phyloP scores from a whole-genome alignment of 2,329 filamentous ascomycete species.

The Calonectria ilicicola region DNA sequence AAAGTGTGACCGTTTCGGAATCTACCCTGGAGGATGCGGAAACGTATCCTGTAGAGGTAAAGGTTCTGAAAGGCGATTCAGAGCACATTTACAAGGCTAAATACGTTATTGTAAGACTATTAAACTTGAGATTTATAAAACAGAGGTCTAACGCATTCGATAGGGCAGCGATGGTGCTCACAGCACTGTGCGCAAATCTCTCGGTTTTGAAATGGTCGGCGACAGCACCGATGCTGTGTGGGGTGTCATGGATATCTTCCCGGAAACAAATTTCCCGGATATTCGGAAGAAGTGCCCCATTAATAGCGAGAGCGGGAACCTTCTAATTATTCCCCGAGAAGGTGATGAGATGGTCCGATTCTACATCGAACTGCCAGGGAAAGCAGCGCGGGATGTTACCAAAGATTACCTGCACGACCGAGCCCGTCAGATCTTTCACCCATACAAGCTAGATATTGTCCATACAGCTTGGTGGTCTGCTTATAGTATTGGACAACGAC shows the following conservation, averaged over 20 bases:
- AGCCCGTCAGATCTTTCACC: constrained; percentile 63
- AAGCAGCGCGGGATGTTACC: constrained; percentile 59
- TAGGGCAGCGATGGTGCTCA: constrained; percentile 31
- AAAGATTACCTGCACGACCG: constrained; percentile 46
- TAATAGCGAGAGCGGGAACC: constrained; percentile 64
- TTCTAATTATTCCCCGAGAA: constrained; percentile 73
- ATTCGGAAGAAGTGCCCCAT: constrained; percentile 66
- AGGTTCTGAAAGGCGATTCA: neutral
- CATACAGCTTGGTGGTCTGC: constrained; percentile 73
- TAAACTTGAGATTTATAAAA: neutral
- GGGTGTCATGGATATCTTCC: constrained; percentile 46
- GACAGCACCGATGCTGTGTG: constrained; percentile 65
- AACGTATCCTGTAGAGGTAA: constrained; percentile 27
- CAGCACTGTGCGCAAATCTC: constrained; percentile 64
- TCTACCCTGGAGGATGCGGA: neutral
- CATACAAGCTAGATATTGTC: constrained; percentile 62
- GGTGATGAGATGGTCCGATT: constrained; percentile 67
- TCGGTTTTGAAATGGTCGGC: constrained; percentile 67
- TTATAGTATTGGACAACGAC: constrained; percentile 73
- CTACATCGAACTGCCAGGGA: constrained; percentile 65
- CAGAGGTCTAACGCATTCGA: neutral
- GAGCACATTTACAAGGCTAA: constrained; percentile 23
- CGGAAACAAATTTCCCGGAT: constrained; percentile 70
- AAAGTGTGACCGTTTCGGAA: constrained; percentile 20
- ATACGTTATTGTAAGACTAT: constrained; percentile 32